A percentile compares a stretch with the other conserved stretches of the same genome.
Evolutionary conservation across 106 monocot genomes (phyloP).

Genomic region (Apostasia shenzhenica): DNA sequence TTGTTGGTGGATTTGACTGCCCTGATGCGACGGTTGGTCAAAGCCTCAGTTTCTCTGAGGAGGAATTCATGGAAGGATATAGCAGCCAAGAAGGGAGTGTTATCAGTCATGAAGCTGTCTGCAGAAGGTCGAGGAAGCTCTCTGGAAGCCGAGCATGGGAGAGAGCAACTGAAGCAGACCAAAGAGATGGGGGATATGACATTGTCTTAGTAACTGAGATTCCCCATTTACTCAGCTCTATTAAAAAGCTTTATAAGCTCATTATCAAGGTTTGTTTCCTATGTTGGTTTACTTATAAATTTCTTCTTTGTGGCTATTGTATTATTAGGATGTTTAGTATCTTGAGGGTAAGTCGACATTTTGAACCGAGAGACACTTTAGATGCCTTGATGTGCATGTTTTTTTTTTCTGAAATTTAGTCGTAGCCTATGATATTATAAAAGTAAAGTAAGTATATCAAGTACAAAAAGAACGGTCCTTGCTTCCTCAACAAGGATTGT

Average conservation of each 20-base stretch:
- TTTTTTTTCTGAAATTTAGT: too few relatives aligned
- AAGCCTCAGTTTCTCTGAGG: conserved; percentile 71
- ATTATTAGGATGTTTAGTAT: too few relatives aligned
- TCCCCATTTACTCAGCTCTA: conserved; percentile 39
- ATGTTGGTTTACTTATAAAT: not conserved
- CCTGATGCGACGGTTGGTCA: conserved; percentile 16
- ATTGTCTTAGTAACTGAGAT: conserved; percentile 66
- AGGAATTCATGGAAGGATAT: conserved; percentile 65
- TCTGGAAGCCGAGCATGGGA: conserved; percentile 93
- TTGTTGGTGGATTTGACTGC: conserved; percentile 30
- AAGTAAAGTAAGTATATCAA: too few relatives aligned
- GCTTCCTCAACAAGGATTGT: too few relatives aligned
- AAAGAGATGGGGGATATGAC: conserved; percentile 74
- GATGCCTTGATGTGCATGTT: too few relatives aligned
- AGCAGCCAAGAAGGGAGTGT: conserved; percentile 77
- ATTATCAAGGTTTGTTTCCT: conserved; percentile 70
- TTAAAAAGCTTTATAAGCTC: conserved; percentile 63
- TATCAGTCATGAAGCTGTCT: conserved; percentile 34
- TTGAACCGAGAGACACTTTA: too few relatives aligned
- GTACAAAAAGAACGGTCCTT: too few relatives aligned
- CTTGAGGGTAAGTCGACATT: too few relatives aligned
- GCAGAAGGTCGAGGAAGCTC: conserved; percentile 66
- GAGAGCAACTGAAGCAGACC: conserved; percentile 63
- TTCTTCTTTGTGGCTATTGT: too few relatives aligned
- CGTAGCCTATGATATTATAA: too few relatives aligned